A percentile compares a stretch with the other conserved stretches of the same genome.
phyloP scores from a whole-genome alignment of 768 basidiomycete genomes.

The Boletus subparvulus region DNA sequence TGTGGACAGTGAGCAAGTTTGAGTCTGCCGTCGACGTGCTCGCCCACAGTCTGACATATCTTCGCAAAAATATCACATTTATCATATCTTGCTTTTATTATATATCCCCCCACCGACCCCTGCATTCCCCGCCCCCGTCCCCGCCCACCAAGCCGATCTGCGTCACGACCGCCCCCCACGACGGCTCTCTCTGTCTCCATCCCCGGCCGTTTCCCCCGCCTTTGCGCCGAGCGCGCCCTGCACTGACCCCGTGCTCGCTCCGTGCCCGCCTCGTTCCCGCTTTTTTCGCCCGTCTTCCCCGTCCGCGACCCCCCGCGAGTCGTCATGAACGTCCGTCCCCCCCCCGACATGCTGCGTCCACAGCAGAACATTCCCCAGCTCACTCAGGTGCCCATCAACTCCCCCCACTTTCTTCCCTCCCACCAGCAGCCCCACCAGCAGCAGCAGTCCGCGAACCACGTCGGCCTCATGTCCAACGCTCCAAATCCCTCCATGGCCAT shows the following conservation, averaged over 20 bases:
- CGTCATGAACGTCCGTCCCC: slow-evolving; percentile 50
- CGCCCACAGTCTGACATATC: slow-evolving; percentile 29
- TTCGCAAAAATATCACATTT: slow-evolving; percentile 27
- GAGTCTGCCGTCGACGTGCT: slow-evolving; percentile 33
- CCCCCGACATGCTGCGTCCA: slow-evolving; percentile 45
- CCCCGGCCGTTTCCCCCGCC: slow-evolving; percentile 4
- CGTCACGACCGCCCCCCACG: slow-evolving; percentile 13
- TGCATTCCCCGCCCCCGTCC: neutral
- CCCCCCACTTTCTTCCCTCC: slow-evolving; percentile 38
- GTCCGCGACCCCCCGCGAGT: slow-evolving; percentile 1
- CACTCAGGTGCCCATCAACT: slow-evolving; percentile 35
- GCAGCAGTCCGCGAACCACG: slow-evolving; percentile 35
- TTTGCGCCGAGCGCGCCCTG: neutral
- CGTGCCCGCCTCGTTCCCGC: neutral
- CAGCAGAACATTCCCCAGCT: slow-evolving; percentile 43
- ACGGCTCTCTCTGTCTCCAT: slow-evolving; percentile 4
- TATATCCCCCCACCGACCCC: slow-evolving; percentile 5
- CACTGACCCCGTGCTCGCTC: neutral
- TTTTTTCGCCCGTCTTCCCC: slow-evolving; percentile 4
- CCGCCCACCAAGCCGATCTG: slow-evolving; percentile 17
- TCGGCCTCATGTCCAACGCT: slow-evolving; percentile 37
- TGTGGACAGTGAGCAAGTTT: slow-evolving; percentile 20
- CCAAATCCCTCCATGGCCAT: slow-evolving; percentile 41
- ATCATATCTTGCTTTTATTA: slow-evolving; percentile 30
- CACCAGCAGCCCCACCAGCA: slow-evolving; percentile 38